Evolutionary conservation across 768 basidiomycete genomes (phyloP), one percentile per base, ranked within the genome.

Genomic region (Lentinula boryana): DNA sequence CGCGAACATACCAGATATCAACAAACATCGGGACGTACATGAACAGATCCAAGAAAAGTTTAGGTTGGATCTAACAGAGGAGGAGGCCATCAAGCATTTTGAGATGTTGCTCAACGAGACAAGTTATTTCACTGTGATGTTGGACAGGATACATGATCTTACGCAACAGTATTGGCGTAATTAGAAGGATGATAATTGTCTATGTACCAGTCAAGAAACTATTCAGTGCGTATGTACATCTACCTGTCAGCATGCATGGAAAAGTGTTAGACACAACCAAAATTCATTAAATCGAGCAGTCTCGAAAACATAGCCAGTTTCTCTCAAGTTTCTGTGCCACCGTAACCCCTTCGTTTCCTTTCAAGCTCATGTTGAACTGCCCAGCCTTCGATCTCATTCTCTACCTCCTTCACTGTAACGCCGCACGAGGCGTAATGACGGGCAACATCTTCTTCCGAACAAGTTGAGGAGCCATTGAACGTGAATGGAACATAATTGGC

Each of bases 11-110:
- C 95, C 95, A 13, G 96, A 98, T 68, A 96, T 99, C 80, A 56
- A 51, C n/a, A 94, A 95, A 71, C 88, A 90, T 65, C 87, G 89
- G 16, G 88, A 91, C 67, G 89, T 92, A 2, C 87, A 90, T 66
- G 87, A 88, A 64, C 87, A 97, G 74, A 87, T 99, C 27, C 93
- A 97, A 67, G 96, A 98, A 68, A 98, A 98, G 75, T 99, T 99
- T 75, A 82, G 94, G 62, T 75, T 98, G 55, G 93, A 97, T 71
- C 79, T 98, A 43, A 92, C 91, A 5, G 96, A 98, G 72, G 95
- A 97, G 72, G 92, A 97, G 70, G 96, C 97, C 2, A 95, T 98
- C 74, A 94, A 97, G 74, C 92, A 96, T 69, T 97, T 98, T 68
- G 95, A 98, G 75, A 83, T 87, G 6, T 70, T 98, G 53, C 75